A percentile compares a stretch with the other conserved stretches of the same genome.
Evolutionary conservation across 345 rosid species (phyloP).

Genomic region (Bruguiera sexangula): DNA sequence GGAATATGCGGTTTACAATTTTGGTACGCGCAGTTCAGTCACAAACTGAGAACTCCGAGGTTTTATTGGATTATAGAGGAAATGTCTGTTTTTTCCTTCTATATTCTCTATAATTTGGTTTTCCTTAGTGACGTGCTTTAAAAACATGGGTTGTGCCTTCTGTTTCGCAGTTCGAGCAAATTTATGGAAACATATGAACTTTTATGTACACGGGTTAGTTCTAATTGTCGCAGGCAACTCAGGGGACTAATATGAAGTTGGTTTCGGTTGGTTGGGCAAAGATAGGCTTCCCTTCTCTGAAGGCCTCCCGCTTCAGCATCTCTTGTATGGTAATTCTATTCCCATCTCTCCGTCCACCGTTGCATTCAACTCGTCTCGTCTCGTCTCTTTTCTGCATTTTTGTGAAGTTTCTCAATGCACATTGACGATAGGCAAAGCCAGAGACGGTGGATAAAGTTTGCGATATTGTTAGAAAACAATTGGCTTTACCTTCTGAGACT

Average conservation of each 20-base stretch:
- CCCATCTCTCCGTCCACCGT: neutral
- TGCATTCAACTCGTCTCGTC: neutral
- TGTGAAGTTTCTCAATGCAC: neutral
- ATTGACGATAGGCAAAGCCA: conserved; percentile 24
- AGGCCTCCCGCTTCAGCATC: conserved; percentile 15
- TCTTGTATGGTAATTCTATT: conserved; percentile 14
- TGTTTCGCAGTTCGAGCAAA: too few relatives aligned
- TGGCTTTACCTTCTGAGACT: conserved; percentile 16
- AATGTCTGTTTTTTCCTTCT: too few relatives aligned
- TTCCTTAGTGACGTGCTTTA: too few relatives aligned
- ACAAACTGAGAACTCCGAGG: too few relatives aligned
- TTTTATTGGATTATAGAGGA: too few relatives aligned
- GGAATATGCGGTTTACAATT: too few relatives aligned
- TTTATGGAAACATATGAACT: too few relatives aligned
- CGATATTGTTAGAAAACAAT: conserved; percentile 23
- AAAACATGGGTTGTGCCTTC: too few relatives aligned
- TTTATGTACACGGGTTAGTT: neutral
- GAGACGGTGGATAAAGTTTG: conserved; percentile 27
- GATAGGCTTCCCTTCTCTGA: conserved; percentile 25
- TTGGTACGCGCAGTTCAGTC: too few relatives aligned
- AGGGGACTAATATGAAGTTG: conserved; percentile 21
- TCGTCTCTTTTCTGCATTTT: neutral
- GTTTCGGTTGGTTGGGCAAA: conserved; percentile 29
- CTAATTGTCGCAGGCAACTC: conserved; percentile 19
- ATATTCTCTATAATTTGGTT: too few relatives aligned